Evolutionary conservation across 1,284 basidiomycete genomes (phyloP).

Genomic region (Ceratobasidium sp.): DNA sequence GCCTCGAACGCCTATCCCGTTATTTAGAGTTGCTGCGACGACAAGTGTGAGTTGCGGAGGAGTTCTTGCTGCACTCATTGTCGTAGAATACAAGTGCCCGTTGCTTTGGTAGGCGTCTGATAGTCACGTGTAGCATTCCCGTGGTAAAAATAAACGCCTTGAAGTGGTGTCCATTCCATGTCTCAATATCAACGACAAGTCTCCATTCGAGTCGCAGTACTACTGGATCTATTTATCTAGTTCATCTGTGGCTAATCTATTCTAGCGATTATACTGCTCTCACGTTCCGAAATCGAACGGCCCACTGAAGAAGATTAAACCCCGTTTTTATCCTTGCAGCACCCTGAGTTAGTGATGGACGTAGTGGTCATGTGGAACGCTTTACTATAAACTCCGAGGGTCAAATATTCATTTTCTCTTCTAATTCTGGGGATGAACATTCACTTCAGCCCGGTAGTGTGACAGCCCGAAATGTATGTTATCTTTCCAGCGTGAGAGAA

Average conservation of each 20-base stretch:
- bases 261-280: too few relatives aligned
- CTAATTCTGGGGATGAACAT: not conserved
- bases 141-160: not conserved
- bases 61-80: not conserved
- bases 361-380: not conserved
- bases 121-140: not conserved
- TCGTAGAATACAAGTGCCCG: not conserved
- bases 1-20: conserved; percentile 85
- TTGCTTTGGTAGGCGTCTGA: conserved; percentile 7
- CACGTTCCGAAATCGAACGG: not conserved
- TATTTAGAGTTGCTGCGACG: conserved; percentile 86
- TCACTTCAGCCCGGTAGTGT: not conserved
- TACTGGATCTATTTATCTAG: too few relatives aligned
- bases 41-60: conserved; percentile 74
- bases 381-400: too few relatives aligned
- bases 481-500: not conserved
- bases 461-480: not conserved
- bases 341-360: not conserved
- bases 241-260: too few relatives aligned
- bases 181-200: too few relatives aligned
- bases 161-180: too few relatives aligned
- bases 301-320: too few relatives aligned
- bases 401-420: too few relatives aligned
- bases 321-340: not conserved
- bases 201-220: too few relatives aligned